Base-by-base conservation (phyloP, 1,284 basidiomycete genomes). In the Trichosporon sp. region DNA sequence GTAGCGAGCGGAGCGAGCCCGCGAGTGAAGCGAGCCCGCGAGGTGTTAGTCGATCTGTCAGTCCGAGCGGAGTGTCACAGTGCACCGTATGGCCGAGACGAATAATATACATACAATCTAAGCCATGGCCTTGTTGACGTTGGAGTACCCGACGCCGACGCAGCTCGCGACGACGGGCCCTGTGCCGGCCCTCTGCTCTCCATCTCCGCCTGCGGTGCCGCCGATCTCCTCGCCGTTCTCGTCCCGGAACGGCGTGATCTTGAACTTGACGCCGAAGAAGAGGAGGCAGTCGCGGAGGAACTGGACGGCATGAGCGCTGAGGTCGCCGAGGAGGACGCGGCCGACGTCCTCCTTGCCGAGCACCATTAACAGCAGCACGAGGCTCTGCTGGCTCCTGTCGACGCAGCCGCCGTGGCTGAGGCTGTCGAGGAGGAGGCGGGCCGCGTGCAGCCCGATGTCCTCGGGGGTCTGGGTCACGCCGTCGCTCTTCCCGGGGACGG, bases 321-420 rank as follows among this genome's bases (percentile, higher is more conserved):
- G 89, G 72, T 90, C 87, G 8, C 91, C 89, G 88, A 99, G 91
- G 67, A 89, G 86, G 83, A 92, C 93, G 72, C 91, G 88, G 0
- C 94, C 92, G 1, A 99, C 94, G 79, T 99, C 97, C 80, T 98
- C 95, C 72, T 93, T 95, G 7, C 96, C 95, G 9, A 98, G 85
- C 1, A 93, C 91, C 93, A 99, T 96, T 85, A 96, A 87, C 27
- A 96, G 83, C 29, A 98, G 85, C 0, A 94, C 90, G n/a, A 98
- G 83, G 65, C 87, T 88, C 82, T 99, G 97, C 81, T 97, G 94
- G 71, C 90, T 88, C 65, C 90, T 86, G 82, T 99, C 97, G 3
- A 98, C 88, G 77, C 96, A 98, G 1, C 97, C 96, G 0, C 94
- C 92, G 56, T 85, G 85, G 56, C 87, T 86, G 32, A 99, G 88